Evolutionary conservation across 2,329 filamentous ascomycete genomes (phyloP), one percentile per base, ranked within the genome.

Genomic region (Epichloe elymi): DNA sequence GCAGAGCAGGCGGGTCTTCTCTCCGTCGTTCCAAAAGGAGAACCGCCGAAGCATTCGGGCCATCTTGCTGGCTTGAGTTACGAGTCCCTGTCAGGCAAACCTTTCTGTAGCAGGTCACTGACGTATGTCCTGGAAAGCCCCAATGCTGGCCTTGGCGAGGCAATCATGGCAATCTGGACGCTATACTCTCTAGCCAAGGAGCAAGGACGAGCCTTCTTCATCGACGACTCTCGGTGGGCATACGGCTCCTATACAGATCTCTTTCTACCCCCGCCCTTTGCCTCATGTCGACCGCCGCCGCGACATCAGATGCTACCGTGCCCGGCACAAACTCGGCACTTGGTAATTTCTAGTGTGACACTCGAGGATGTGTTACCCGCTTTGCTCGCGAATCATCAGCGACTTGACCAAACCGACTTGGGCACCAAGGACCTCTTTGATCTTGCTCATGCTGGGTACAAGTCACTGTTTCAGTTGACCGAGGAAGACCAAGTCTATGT

Each of bases 211-310:
- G 74, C 80, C 1, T 94, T 95, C 66, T 94, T 95, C 68, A 73
- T 95, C 55, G 87, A 94, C 59, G 88, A 95, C 66, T 80, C 84
- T 6, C 76, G 83, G 57, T 95, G 89, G 83, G 82, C 85, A 1
- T 93, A 93, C 59, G 88, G 88, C 10, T 74, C 75, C 48, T 95
- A 87, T 61, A 75, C 75, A 0, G 75, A 79, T 48, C 88, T 86
- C 59, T 94, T 95, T 66, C 70, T 78, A 44, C 68, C 79, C 3
- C 83, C 84, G 1, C 83, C 86, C 0, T 58, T 73, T 2, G 81
- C 83, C 2, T 66, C 70, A 23, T 94, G 88, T 63, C 74, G 77
- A 7, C 80, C 84, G 17, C 87, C 88, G 12, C 83, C 85, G n/a
- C 71, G 76, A 26, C 79, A 86, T 51, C 80, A 89, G 58, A 86